Evolutionary conservation across 352 stramenopile genomes (phyloP).

Genomic region (Phytopythium boreale): DNA sequence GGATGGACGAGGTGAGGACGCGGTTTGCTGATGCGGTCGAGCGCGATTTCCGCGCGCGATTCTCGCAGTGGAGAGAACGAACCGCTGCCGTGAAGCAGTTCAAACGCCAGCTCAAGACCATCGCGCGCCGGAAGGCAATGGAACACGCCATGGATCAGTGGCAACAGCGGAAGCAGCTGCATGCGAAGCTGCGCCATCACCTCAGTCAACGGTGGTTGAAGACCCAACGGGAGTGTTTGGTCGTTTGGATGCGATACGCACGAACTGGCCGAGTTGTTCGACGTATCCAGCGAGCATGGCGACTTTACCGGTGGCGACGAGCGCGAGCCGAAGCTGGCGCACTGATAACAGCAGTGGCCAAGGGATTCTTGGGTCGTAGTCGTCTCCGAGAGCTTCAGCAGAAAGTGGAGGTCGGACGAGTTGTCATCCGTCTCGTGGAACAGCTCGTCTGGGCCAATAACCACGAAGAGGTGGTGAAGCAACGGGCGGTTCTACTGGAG

Average conservation of each 20-base stretch:
- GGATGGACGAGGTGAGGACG: background rate
- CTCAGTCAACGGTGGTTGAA: conserved; percentile 1
- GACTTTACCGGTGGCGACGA: background rate
- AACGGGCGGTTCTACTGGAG: background rate
- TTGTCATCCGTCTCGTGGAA: background rate
- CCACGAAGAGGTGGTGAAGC: background rate
- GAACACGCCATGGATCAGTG: conserved; percentile 4
- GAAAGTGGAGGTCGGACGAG: background rate
- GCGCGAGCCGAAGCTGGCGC: background rate
- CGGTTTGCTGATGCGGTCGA: background rate
- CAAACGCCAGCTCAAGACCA: conserved; percentile 4
- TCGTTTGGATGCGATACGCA: background rate
- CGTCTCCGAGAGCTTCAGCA: background rate
- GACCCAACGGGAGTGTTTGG: conserved; percentile 1
- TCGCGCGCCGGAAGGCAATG: conserved; percentile 9
- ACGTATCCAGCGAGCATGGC: background rate
- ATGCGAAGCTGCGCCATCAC: conserved; percentile 6
- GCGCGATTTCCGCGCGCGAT: background rate
- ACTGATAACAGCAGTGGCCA: background rate
- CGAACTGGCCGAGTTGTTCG: background rate
- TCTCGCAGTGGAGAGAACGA: conserved; percentile 6
- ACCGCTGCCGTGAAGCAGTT: background rate
- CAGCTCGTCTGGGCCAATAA: background rate
- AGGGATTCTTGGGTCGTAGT: background rate
- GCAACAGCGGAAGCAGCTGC: conserved; percentile 4